phyloP scores from a whole-genome alignment of 148 eudicot genomes.

The Rhododendron mucronatum region DNA sequence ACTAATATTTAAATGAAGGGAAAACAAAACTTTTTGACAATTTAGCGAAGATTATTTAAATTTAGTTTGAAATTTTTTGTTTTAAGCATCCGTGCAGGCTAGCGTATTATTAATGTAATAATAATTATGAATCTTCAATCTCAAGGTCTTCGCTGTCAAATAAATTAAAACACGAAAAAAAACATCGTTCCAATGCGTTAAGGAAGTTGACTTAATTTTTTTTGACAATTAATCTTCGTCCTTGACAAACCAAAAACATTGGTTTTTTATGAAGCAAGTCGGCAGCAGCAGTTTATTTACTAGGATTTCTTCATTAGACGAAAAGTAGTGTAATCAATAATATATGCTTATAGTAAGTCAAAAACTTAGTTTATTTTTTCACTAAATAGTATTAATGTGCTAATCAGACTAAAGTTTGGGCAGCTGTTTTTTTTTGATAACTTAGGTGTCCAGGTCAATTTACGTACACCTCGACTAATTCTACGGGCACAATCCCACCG shows the following conservation, averaged over 20 bases:
- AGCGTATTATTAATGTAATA: background rate
- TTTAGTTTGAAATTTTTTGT: background rate
- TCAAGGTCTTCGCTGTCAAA: slow-evolving; percentile 19
- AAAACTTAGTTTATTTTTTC: background rate
- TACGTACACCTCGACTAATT: no score
- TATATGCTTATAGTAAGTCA: background rate
- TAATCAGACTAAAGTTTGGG: background rate
- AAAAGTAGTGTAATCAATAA: background rate
- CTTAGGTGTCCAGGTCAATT: no score
- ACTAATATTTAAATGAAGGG: background rate
- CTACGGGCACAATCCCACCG: no score
- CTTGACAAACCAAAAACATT: background rate
- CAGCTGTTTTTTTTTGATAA: background rate
- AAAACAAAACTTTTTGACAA: background rate
- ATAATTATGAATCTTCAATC: slow-evolving; percentile 9
- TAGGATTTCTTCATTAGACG: background rate
- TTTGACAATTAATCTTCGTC: background rate
- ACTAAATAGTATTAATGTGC: background rate
- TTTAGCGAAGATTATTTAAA: background rate
- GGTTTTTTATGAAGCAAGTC: background rate
- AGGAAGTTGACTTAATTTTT: slow-evolving; percentile 11
- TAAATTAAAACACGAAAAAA: background rate
- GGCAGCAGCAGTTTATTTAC: background rate
- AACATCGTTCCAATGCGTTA: slow-evolving; percentile 18
- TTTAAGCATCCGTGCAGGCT: slow-evolving; percentile 12